phyloP scores from a whole-genome alignment of 306 rosid genomes.

The Prunus dulcis region DNA sequence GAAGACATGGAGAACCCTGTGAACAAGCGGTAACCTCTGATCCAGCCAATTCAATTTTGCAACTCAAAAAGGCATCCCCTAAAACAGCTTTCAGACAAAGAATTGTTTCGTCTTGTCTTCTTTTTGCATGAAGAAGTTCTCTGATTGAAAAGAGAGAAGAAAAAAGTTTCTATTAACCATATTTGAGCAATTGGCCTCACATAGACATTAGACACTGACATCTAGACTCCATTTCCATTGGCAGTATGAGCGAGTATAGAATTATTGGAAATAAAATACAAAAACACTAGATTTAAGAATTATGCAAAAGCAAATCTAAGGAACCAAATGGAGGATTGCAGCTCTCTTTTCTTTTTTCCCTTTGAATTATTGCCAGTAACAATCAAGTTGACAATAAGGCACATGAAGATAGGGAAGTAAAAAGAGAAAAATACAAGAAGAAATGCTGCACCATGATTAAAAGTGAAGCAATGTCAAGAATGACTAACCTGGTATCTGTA shows the following conservation, averaged over 20 bases:
- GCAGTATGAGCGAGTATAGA: not conserved
- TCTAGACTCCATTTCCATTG: not conserved
- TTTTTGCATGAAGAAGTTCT: constrained; percentile 43
- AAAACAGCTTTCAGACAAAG: constrained; percentile 31
- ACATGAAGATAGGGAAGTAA: not conserved
- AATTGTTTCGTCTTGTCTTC: constrained; percentile 45
- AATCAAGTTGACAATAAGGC: not conserved
- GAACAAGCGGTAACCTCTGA: constrained; percentile 42
- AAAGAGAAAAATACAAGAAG: not conserved
- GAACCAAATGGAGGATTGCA: not conserved
- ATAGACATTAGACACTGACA: not conserved
- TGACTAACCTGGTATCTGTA: constrained; percentile 55
- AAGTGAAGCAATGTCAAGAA: not conserved
- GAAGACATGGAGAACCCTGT: constrained; percentile 40
- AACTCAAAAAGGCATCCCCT: constrained; percentile 33
- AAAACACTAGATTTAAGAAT: not conserved
- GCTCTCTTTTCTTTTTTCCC: too few species aligned
- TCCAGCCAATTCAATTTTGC: constrained; percentile 50
- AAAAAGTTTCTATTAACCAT: not conserved
- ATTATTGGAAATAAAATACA: not conserved
- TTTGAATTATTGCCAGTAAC: not conserved
- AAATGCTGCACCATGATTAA: not conserved
- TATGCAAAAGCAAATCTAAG: not conserved
- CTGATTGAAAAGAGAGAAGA: constrained; percentile 23
- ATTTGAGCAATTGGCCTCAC: not conserved